Evolutionary conservation across 805 yeast species (phyloP), one percentile per base, ranked within the genome.

Genomic region (Lipomyces spencermartinsiae): DNA sequence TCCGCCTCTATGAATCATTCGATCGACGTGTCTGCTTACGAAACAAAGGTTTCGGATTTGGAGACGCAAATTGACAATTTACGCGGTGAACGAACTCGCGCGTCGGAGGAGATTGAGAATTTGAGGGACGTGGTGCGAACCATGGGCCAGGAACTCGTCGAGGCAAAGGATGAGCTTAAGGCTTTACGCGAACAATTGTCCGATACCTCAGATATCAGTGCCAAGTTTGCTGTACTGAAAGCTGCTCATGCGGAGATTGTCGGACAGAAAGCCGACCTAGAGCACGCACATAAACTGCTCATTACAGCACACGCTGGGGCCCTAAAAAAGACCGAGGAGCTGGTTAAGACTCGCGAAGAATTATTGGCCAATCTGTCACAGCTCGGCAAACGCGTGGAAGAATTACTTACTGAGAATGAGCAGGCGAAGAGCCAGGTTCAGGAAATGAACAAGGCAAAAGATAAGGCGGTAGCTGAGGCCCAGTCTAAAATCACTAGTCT

Each of bases 141-240:
- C 65, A 83, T 93, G 34, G 97, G 97, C 0, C 86, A 90, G 74
- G 96, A 92, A 61, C 81, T 93, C 7, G 96, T 93, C 0, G 84
- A 85, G 4, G 86, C 92, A 0, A 86, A 85, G 71, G 92, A 89
- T 22, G 65, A 65, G 39, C 51, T 74, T 49, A 63, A 64, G 64
- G 37, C 31, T 10, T 54, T 60, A 16, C 57, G 60, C 16, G 60
- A 29, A 22, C 63, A 57, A 39, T 53, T 66, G 31, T 46, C 68
- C 2, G 35, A 22, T 22, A 46, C 57, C 12, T n/a, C 58, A 16
- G 67, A 56, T 1, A 19, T 57, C n/a, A 60, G 54, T 8, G 25
- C 58, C 55, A 66, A 63, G 9, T 49, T 57, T 9, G 65, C 65
- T 19, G 74, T 69, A 59, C 55, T 71, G 19, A 67, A 69, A 12